Conservation (phyloP, 1,284 basidiomycete species). For the Athelia psychrophila region DNA sequence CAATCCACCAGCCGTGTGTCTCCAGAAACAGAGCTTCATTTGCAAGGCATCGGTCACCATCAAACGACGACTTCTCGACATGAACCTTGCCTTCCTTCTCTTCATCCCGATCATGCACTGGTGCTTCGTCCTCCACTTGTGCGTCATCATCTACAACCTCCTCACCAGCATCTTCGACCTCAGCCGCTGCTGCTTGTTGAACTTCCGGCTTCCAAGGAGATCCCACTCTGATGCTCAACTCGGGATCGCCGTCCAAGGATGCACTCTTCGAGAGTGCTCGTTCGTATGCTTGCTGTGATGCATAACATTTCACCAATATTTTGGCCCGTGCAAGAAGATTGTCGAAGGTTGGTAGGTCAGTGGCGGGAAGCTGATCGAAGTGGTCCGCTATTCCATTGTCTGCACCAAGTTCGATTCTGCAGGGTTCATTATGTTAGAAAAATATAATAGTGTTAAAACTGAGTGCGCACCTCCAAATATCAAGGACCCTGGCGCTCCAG, state of each 20-base stretch:
- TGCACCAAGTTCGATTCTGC: background rate
- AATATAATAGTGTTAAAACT: too few relatives aligned
- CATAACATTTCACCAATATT: background rate
- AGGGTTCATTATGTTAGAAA: too few relatives aligned
- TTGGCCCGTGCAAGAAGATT: background rate
- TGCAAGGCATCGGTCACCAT: conserved; percentile 9
- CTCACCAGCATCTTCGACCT: background rate
- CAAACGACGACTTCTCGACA: background rate
- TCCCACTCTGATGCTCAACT: background rate
- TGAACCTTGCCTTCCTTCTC: background rate
- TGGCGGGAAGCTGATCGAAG: background rate
- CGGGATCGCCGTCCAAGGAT: background rate
- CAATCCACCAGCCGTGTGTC: conserved; percentile 5
- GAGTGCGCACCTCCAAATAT: background rate
- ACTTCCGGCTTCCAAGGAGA: background rate
- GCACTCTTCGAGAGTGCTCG: background rate
- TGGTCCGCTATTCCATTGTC: background rate
- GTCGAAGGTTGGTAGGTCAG: background rate
- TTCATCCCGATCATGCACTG: too few relatives aligned
- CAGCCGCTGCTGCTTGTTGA: background rate
- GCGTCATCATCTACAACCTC: background rate
- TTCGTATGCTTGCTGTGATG: background rate
- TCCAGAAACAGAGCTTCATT: conserved; percentile 4
- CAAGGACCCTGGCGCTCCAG: background rate
- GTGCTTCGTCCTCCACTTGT: too few relatives aligned